Conservation (phyloP, 2,329 filamentous ascomycete genomes). For the Phyllosticta citrichinensis region DNA sequence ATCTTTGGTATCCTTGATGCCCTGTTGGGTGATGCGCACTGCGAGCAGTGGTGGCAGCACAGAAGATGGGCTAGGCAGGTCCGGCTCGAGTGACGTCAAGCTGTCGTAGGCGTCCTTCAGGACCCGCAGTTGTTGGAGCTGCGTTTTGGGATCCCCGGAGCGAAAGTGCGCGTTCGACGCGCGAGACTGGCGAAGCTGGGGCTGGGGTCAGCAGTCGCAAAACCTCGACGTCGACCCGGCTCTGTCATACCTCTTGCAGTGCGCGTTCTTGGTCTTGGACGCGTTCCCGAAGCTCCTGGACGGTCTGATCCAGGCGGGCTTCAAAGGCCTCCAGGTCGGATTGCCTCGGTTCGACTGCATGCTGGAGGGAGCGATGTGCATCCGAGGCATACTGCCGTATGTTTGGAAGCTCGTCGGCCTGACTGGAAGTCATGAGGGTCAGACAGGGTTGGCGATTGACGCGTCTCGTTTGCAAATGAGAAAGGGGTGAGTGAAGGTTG, state of each 20-base stretch:
- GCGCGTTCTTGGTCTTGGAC: conserved; percentile 39
- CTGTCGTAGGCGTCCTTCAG: conserved; percentile 58
- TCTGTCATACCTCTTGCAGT: conserved; percentile 33
- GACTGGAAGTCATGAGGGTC: not conserved
- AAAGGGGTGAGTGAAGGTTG: not conserved
- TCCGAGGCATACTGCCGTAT: conserved; percentile 23
- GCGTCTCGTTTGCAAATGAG: not conserved
- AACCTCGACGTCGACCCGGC: not conserved
- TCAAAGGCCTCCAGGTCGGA: conserved; percentile 30
- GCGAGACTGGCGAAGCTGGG: conserved; percentile 33
- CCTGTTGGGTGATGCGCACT: conserved; percentile 54
- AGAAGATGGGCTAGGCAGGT: conserved; percentile 54
- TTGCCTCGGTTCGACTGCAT: conserved; percentile 28
- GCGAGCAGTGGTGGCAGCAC: conserved; percentile 63
- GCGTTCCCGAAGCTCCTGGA: conserved; percentile 54
- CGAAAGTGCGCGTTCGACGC: conserved; percentile 18
- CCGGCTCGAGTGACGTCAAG: conserved; percentile 51
- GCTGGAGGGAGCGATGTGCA: conserved; percentile 17
- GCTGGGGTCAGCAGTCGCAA: conserved; percentile 13
- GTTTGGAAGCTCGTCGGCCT: conserved; percentile 9
- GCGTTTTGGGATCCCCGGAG: conserved; percentile 24
- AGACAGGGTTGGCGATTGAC: not conserved
- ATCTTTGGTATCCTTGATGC: conserved; percentile 53
- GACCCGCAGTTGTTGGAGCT: conserved; percentile 36
- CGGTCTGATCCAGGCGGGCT: conserved; percentile 53